phyloP scores from a whole-genome alignment of 1,284 basidiomycete species.

The Austropuccinia psidii region DNA sequence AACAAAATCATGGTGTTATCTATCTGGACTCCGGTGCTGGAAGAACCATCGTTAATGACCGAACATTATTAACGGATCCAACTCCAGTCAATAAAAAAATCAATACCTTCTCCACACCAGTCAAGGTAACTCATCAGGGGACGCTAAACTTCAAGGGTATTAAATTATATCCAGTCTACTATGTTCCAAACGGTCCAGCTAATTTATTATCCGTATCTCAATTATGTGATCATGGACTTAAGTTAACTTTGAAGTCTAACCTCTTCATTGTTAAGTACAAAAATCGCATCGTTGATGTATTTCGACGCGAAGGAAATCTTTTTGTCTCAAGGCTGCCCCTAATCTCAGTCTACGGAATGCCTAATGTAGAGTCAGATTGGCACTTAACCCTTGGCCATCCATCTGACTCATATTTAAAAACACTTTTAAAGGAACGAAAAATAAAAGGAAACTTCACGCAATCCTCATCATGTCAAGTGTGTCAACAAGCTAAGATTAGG shows the following conservation, averaged over 20 bases:
- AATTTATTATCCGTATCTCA: background rate
- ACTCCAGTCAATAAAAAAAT: background rate
- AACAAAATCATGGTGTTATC: no score
- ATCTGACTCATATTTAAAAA: background rate
- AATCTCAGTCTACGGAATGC: background rate
- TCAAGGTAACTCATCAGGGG: background rate
- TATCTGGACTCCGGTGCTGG: no score
- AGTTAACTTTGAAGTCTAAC: background rate
- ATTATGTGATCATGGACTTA: background rate
- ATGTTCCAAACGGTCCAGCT: background rate
- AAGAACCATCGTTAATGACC: no score
- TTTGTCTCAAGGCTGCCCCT: background rate
- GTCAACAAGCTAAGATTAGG: no score
- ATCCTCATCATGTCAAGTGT: no score
- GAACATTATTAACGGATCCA: no score
- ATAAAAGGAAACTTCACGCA: no score
- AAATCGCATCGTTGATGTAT: background rate
- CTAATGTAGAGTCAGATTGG: background rate
- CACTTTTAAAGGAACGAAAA: no score
- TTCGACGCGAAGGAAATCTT: background rate
- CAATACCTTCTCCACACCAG: background rate
- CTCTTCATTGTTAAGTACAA: background rate
- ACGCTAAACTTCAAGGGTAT: constrained; percentile 1
- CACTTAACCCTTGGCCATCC: background rate
- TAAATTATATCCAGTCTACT: background rate